Percentiles rank a stretch among this genome's conserved stretches.
Evolutionary conservation across 1,284 basidiomycete genomes (phyloP).

Genomic region (Xerocomus minutiporus): DNA sequence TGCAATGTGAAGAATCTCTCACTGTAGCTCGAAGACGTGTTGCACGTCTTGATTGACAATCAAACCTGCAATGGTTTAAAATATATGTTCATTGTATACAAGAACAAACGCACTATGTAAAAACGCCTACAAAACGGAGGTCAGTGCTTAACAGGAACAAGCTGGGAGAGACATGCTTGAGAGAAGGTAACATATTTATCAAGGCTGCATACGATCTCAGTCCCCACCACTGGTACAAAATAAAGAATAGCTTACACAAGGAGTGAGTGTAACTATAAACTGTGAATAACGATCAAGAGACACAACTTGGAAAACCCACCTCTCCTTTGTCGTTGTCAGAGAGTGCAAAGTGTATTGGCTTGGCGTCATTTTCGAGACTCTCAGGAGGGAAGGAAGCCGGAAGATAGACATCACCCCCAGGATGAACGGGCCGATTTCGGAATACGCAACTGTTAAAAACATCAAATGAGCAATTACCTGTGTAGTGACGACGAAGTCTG

Average conservation of each 20-base stretch:
- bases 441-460: too few relatives aligned
- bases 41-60: slow-evolving; percentile 43
- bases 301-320: too few relatives aligned
- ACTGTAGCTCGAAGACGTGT: slow-evolving; percentile 55
- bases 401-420: too few relatives aligned
- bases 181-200: slow-evolving; percentile 66
- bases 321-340: too few relatives aligned
- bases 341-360: too few relatives aligned
- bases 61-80: slow-evolving; percentile 37
- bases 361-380: too few relatives aligned
- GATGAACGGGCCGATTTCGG: too few relatives aligned
- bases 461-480: too few relatives aligned
- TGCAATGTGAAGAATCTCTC: slow-evolving; percentile 25
- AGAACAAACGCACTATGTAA: slow-evolving; percentile 42
- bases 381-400: too few relatives aligned
- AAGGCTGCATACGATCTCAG: slow-evolving; percentile 37
- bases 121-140: slow-evolving; percentile 38
- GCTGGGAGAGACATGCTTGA: slow-evolving; percentile 32
- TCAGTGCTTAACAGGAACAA: neutral
- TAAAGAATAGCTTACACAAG: neutral
- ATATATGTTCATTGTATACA: slow-evolving; percentile 1
- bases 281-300: too few relatives aligned
- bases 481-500: too few relatives aligned
- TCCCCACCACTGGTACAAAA: neutral
- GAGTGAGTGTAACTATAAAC: too few relatives aligned